Percentiles rank a stretch among this genome's conserved stretches.
phyloP scores from a whole-genome alignment of 2,329 filamentous ascomycete species.

The Apiospora marii region DNA sequence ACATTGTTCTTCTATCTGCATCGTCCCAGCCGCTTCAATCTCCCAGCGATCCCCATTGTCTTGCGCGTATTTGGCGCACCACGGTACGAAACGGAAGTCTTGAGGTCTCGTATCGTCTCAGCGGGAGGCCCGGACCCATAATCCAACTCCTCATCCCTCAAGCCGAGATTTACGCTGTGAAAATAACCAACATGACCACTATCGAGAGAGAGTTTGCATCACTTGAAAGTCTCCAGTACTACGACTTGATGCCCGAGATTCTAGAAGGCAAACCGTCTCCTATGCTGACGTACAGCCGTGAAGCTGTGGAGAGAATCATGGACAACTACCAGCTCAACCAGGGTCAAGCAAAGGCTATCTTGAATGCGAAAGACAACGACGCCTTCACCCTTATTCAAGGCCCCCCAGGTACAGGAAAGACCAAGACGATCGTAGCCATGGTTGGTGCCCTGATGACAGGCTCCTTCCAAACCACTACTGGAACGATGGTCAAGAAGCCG shows the following conservation, averaged over 20 bases:
- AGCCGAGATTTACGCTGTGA: constrained; percentile 74
- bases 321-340: constrained; percentile 84
- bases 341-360: constrained; percentile 89
- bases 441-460: constrained; percentile 84
- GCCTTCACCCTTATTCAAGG: constrained; percentile 97
- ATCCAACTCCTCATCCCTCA: constrained; percentile 72
- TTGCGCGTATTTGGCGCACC: constrained; percentile 83
- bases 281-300: constrained; percentile 80
- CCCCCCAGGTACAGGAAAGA: constrained; percentile 96
- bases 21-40: constrained; percentile 73
- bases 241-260: constrained; percentile 94
- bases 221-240: constrained; percentile 89
- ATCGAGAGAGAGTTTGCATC: constrained; percentile 96
- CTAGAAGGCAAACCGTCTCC: constrained; percentile 89
- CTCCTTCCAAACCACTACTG: constrained; percentile 51
- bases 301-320: constrained; percentile 73
- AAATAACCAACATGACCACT: constrained; percentile 91
- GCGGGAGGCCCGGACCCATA: constrained; percentile 70
- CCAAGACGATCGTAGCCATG: constrained; percentile 96
- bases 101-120: constrained; percentile 87
- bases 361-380: constrained; percentile 93
- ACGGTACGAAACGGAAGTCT: constrained; percentile 82
- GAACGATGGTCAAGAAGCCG: constrained; percentile 54
- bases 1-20: constrained; percentile 86
- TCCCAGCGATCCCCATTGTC: constrained; percentile 75